Base-by-base conservation (phyloP, 78 protist genomes). In the Tieghemostelium lacteum region DNA sequence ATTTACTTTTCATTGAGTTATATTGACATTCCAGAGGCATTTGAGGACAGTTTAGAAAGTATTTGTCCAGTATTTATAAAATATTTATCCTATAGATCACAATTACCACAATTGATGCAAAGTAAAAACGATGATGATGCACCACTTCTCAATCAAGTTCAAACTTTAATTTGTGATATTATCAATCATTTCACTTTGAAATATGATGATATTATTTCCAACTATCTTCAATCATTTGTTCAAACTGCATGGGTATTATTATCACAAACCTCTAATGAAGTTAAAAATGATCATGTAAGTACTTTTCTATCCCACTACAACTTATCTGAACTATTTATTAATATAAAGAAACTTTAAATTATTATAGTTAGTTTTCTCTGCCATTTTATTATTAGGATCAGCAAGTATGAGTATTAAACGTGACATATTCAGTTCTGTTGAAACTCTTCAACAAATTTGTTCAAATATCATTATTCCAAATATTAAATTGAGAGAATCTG, bases 381-480 rank as follows among this genome's bases (percentile, higher is more conserved):
- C 94, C 26, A 89, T 97, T 88, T 63, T 62, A 49, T 96, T 97
- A 86, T 60, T 97, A 31, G n/a, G 97, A 1, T 85, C 96, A 54
- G 72, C 91, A 22, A 16, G 77, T 26, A 64, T 75, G 39, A 39
- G 93, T 39, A 86, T 75, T 60, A 93, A 96, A 60, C 92, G 94
- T 85, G 7, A 16, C 16, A 33, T 94, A 26, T 97, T 97, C 88
- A 73, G 31, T 22, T 33, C 72, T 10, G 77, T 63, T 24, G 96
- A 54, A 8, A 62, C 28, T n/a, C 77, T 97, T 14, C 60, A 73
- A 65, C 77, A 69, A 45, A 80, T 97, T 52, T 96, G 97, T 66
- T 87, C 95, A 62, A 66, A 77, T 40, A 75, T 97, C 3, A 92
- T 97, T 52, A 40, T 94, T 14, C 99, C 98, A 28, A 96, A 95